A percentile compares a stretch with the other conserved stretches of the same genome.
Evolutionary conservation across 331 rosid genomes (phyloP).

Genomic region (Erythrophleum ivorense): DNA sequence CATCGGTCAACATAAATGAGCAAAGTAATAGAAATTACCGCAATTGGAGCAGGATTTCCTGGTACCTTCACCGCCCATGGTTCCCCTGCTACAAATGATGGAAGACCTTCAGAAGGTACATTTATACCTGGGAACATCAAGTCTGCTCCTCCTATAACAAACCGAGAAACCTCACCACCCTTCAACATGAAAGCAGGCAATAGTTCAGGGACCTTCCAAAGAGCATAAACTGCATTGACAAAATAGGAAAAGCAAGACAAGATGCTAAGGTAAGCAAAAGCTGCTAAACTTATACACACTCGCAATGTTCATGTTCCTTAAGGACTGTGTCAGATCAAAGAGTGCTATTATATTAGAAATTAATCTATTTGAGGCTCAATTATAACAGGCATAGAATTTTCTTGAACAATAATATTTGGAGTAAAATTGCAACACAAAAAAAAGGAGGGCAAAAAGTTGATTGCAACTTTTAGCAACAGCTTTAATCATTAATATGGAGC

Average conservation of each 20-base stretch:
- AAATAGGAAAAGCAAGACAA: not conserved
- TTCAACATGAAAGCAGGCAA: conserved; percentile 83
- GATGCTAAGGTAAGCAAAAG: not conserved
- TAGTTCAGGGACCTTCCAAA: conserved; percentile 86
- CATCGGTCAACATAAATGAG: not conserved
- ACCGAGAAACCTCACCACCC: conserved; percentile 91
- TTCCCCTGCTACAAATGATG: conserved; percentile 75
- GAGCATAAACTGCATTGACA: conserved; percentile 72
- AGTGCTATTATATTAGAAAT: not conserved
- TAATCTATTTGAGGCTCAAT: not conserved
- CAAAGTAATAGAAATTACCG: conserved; percentile 53
- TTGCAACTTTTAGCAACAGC: conserved; percentile 9
- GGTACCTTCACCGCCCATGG: conserved; percentile 94
- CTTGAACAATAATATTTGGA: not conserved
- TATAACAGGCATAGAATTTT: not conserved
- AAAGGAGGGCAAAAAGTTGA: not conserved
- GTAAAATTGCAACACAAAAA: not conserved
- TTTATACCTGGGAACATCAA: conserved; percentile 96
- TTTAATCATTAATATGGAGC: not conserved
- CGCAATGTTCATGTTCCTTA: not conserved
- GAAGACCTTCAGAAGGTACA: conserved; percentile 83
- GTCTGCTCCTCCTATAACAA: conserved; percentile 90
- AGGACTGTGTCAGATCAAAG: not conserved
- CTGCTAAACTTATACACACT: not conserved
- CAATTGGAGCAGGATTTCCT: conserved; percentile 92